Evolutionary conservation across 495 filamentous ascomycete species (phyloP).

Genomic region (Hypoxylon subgilvum): DNA sequence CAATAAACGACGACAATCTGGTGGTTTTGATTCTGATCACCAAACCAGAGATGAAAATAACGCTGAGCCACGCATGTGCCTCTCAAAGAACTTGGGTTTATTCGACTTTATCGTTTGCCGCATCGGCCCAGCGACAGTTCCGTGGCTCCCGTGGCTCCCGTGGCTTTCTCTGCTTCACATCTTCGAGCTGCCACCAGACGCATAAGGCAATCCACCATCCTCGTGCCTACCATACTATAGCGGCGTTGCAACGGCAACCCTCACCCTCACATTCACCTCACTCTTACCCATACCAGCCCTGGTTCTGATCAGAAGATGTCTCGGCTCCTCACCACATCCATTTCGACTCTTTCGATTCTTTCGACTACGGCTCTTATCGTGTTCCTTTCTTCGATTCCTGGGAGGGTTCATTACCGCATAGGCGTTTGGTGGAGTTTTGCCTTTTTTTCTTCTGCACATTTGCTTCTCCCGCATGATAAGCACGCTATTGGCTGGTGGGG

Average conservation of each 20-base stretch:
- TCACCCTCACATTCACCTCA: background rate
- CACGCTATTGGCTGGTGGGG: constrained; percentile 6
- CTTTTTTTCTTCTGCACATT: constrained; percentile 7
- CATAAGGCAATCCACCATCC: constrained; percentile 21
- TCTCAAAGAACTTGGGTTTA: constrained; percentile 5
- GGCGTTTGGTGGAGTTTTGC: constrained; percentile 38
- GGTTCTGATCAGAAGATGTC: constrained; percentile 1
- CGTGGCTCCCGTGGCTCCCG: no score
- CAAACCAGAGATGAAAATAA: constrained; percentile 1
- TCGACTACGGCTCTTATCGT: constrained; percentile 17
- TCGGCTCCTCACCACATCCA: constrained; percentile 7
- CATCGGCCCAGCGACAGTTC: constrained; percentile 13
- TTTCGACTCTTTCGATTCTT: constrained; percentile 19
- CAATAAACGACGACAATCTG: constrained; percentile 48
- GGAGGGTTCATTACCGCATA: constrained; percentile 34
- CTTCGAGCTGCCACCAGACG: constrained; percentile 12
- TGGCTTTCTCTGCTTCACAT: constrained; percentile 15
- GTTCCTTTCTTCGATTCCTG: constrained; percentile 18
- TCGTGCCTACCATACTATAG: constrained; percentile 22
- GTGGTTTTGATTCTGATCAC: constrained; percentile 5
- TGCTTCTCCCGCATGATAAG: constrained; percentile 28
- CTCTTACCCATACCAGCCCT: background rate
- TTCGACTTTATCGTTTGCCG: constrained; percentile 4
- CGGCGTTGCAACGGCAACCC: constrained; percentile 5
- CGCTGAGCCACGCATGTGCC: background rate